Conservation (phyloP, 352 stramenopile species). For the Pythium scleroteichum region DNA sequence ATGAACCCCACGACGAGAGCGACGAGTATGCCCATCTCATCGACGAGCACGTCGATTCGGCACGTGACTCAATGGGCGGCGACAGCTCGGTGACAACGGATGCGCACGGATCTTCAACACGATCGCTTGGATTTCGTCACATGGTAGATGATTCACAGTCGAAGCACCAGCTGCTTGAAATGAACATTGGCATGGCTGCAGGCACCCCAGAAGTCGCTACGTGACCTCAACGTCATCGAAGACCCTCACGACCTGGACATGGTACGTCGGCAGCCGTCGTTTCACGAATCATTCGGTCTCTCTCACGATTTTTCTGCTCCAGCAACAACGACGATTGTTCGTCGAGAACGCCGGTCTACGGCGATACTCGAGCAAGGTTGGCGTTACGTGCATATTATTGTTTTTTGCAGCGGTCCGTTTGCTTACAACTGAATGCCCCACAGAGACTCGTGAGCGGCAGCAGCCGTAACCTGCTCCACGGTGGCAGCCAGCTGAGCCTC, state of each 20-base stretch:
- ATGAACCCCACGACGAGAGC: constrained; percentile 45
- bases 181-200: background rate
- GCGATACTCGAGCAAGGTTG: constrained; percentile 27
- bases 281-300: no score
- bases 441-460: constrained; percentile 19
- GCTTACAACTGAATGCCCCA: background rate
- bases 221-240: constrained; percentile 41
- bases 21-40: constrained; percentile 71
- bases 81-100: constrained; percentile 9
- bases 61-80: constrained; percentile 33
- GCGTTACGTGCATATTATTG: background rate
- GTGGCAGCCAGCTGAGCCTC: constrained; percentile 11
- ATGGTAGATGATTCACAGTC: background rate
- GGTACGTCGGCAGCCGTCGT: constrained; percentile 20
- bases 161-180: background rate
- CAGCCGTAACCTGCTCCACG: constrained; percentile 14
- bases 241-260: constrained; percentile 56
- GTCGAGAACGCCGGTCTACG: constrained; percentile 18
- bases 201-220: constrained; percentile 37
- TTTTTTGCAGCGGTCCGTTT: no score
- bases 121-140: background rate
- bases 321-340: constrained; percentile 29
- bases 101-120: background rate
- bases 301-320: no score
- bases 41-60: constrained; percentile 68